Base-by-base conservation (phyloP, 2,329 filamentous ascomycete species). In the Colletotrichum navitas region DNA sequence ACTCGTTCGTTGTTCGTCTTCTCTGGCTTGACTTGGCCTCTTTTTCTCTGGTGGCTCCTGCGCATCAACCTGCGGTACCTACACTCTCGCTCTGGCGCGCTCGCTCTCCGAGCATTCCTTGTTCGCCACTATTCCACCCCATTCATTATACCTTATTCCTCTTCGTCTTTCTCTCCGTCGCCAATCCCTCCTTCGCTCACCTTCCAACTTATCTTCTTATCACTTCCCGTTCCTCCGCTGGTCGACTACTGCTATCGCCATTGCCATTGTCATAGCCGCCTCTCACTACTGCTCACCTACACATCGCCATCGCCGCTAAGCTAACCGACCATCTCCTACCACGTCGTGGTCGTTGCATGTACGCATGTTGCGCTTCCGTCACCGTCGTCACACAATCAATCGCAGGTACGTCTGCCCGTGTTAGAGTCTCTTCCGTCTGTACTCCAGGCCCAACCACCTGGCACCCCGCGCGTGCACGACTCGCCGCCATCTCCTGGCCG, bases 11-110 rank as follows among this genome's bases (percentile, higher is more conserved):
- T 34, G 58, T 68, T 52, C 59, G 65, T 63, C 52, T 63, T 68
- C 65, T 68, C 62, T 63, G 68, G 65, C 68, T 71, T 63, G 54
- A 36, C 54, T n/a, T n/a, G 21, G 34, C 24, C 58, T 68, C 34
- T 60, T 67, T 66, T 43, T 60, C 60, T 45, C 52, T 63, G 64
- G 58, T 63, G 68, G 68, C 68, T 71, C 51, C 52, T 68, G 52
- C 68, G 58, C 58, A 63, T 41, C 39, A 18, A 41, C 59, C 65
- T 29, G 4, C n/a, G n/a, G n/a, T 36, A 55, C n/a, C 11, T 54
- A 51, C 43, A 32, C 56, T 60, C 39, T 61, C 60, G 32, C 52
- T 43, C 34, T 43, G 54, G 16, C 34, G 16, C 47, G 34, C 49
- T 32, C 47, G 34, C 47, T 63, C 18, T 63, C 60, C 16, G 21